These are phyloP conservation scores for Akanthomyces uredinophilus DNA, from an alignment of 2,329 filamentous ascomycete species.

Conservation along the genomic window DNA sequence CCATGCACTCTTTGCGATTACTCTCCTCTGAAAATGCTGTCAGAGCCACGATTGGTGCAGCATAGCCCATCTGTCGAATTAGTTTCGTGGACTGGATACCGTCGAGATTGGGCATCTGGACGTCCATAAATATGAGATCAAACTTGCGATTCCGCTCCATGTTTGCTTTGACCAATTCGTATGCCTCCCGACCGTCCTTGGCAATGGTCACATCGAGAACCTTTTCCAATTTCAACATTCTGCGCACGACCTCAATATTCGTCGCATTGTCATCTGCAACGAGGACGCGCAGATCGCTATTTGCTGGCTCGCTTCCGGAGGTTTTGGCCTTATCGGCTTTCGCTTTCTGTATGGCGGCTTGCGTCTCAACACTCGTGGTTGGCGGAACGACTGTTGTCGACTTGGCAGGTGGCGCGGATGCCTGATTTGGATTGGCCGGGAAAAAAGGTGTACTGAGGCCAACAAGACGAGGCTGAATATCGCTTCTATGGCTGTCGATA, in stretches of 20 bases:
- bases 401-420: neutral
- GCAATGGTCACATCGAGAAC: slow-evolving; percentile 87
- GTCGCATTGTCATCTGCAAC: slow-evolving; percentile 69
- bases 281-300: slow-evolving; percentile 68
- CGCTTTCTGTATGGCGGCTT: slow-evolving; percentile 60
- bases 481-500: slow-evolving; percentile 43
- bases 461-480: slow-evolving; percentile 67
- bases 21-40: slow-evolving; percentile 89
- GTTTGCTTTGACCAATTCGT: slow-evolving; percentile 75
- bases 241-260: slow-evolving; percentile 54
- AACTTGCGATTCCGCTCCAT: slow-evolving; percentile 71
- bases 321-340: slow-evolving; percentile 57
- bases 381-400: slow-evolving; percentile 19
- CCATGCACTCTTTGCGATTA: slow-evolving; percentile 80
- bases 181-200: slow-evolving; percentile 80
- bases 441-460: slow-evolving; percentile 84
- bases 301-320: slow-evolving; percentile 48
- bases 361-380: slow-evolving; percentile 47
- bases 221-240: slow-evolving; percentile 68
- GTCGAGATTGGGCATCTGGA: slow-evolving; percentile 92
- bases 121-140: slow-evolving; percentile 93
- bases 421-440: slow-evolving; percentile 34
- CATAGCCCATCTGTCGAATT: slow-evolving; percentile 82
- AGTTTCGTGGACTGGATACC: slow-evolving; percentile 80
- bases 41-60: slow-evolving; percentile 80